These are phyloP conservation scores for Spathaspora arborariae DNA, from an alignment of 805 yeast species.

Conservation along the genomic window DNA sequence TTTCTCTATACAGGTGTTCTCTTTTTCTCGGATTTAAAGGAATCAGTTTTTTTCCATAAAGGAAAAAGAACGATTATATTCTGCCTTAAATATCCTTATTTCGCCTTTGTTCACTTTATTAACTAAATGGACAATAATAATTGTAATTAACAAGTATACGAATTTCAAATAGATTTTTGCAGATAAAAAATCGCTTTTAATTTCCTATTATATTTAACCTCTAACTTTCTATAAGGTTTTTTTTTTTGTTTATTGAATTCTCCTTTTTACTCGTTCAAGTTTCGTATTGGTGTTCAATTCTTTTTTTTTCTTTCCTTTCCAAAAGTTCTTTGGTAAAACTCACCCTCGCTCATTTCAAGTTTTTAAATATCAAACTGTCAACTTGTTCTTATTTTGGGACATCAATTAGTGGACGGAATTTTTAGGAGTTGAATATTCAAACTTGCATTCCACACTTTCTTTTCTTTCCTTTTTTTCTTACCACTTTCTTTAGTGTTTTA, in stretches of 20 bases:
- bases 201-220: not conserved
- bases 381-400: not conserved
- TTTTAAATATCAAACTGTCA: not conserved
- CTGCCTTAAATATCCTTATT: too few relatives aligned
- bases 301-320: not conserved
- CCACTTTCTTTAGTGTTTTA: not conserved
- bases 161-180: too few relatives aligned
- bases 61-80: too few relatives aligned
- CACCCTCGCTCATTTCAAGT: slow-evolving; percentile 1
- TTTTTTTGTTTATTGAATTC: not conserved
- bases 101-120: too few relatives aligned
- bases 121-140: too few relatives aligned
- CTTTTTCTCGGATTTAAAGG: not conserved
- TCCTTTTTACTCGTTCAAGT: not conserved
- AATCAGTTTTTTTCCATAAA: not conserved
- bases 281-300: not conserved
- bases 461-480: not conserved
- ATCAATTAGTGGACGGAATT: not conserved
- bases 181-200: not conserved
- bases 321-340: not conserved
- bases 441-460: not conserved
- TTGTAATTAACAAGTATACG: too few relatives aligned
- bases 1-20: not conserved
- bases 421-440: not conserved
- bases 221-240: not conserved